Evolutionary conservation across 2,329 filamentous ascomycete genomes (phyloP), one percentile per base, ranked within the genome.

Genomic region (Aulographum hederae): DNA sequence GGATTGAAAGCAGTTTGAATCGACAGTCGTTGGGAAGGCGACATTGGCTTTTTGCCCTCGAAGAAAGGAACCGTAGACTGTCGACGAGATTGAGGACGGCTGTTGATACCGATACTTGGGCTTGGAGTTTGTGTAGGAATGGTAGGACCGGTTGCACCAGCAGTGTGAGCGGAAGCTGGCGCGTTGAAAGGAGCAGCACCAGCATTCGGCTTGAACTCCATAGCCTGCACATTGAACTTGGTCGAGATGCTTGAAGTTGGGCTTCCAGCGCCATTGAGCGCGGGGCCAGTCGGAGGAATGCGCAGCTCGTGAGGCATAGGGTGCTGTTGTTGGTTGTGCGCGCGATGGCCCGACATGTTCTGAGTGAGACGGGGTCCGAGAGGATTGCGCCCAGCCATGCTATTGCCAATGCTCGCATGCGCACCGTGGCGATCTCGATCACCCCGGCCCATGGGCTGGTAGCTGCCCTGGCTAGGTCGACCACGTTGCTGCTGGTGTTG

Each of bases 151-250:
- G n/a, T n/a, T n/a, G n/a, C n/a, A n/a, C n/a, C n/a, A n/a, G n/a
- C n/a, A n/a, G 76, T 65, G 28, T 69, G 67, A 1, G 85, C 84
- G 38, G 77, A 77, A n/a, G n/a, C n/a, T n/a, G n/a, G n/a, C n/a
- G n/a, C n/a, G n/a, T n/a, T n/a, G n/a, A n/a, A n/a, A n/a, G n/a
- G n/a, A n/a, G n/a, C n/a, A n/a, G n/a, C n/a, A n/a, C n/a, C n/a
- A 4, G 80, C 74, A 44, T 77, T 91, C 13, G 86, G 89, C 40
- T 78, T 74, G 56, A 94, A 95, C 45, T 93, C 84, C 46, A 65
- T 56, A 1, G 71, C 72, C 32, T 63, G 65, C 21, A 67, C 69
- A 39, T 73, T 74, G 50, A 75, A 66, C 36, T 64, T 62, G 5
- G 57, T 63, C 3, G 65, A 61, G 2, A 50, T 47, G 13, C 58